phyloP scores from a whole-genome alignment of 352 stramenopile species.

The Globisporangium alternatum region DNA sequence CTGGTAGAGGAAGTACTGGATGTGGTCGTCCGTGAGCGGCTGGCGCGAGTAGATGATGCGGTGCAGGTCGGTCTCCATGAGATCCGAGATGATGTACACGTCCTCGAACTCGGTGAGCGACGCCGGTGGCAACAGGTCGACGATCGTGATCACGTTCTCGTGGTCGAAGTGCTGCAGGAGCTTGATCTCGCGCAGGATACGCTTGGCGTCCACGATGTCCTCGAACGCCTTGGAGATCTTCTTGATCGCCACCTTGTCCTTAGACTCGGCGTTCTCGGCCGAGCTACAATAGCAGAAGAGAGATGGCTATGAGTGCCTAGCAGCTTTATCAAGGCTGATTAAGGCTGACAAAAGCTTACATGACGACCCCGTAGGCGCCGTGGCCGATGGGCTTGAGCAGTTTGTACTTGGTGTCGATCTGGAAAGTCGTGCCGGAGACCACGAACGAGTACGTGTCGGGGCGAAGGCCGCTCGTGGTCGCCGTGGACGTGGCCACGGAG shows the following conservation, averaged over 20 bases:
- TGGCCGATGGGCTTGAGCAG: slow-evolving; percentile 95
- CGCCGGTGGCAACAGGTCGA: slow-evolving; percentile 93
- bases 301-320: not conserved
- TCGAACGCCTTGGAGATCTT: slow-evolving; percentile 92
- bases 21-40: slow-evolving; percentile 89
- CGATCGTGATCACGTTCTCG: slow-evolving; percentile 95
- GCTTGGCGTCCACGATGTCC: slow-evolving; percentile 99
- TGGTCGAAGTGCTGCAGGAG: slow-evolving; percentile 92
- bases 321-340: not conserved
- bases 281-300: slow-evolving; percentile 36
- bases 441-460: slow-evolving; percentile 75
- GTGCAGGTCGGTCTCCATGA: slow-evolving; percentile 98
- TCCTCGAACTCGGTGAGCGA: slow-evolving; percentile 95
- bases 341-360: slow-evolving; percentile 49
- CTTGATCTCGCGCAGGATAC: slow-evolving; percentile 98
- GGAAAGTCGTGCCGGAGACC: slow-evolving; percentile 86
- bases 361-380: slow-evolving; percentile 93
- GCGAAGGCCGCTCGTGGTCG: slow-evolving; percentile 24
- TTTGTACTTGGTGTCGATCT: slow-evolving; percentile 93
- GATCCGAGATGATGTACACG: slow-evolving; percentile 97
- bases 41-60: slow-evolving; percentile 97
- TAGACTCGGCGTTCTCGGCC: slow-evolving; percentile 75
- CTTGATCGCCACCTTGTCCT: slow-evolving; percentile 86
- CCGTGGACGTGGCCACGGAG: slow-evolving; percentile 1
- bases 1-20: slow-evolving; percentile 94